Percentiles rank a stretch among this genome's conserved stretches.
These are phyloP conservation scores for Panaeolus papilionaceus DNA, from an alignment of 768 basidiomycete species.

Conservation along the genomic window DNA sequence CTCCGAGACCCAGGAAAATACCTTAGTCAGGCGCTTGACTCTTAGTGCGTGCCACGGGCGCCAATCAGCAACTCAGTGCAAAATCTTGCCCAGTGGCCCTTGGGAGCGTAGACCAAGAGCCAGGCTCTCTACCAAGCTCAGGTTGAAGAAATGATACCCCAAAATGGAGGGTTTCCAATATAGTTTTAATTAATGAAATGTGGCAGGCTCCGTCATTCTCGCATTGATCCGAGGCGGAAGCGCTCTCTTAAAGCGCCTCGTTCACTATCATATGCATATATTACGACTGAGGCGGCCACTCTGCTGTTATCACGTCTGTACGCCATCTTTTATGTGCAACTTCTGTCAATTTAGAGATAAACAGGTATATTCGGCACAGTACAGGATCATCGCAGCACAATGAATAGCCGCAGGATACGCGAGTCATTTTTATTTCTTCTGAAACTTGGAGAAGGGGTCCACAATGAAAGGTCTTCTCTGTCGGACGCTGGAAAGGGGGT, in stretches of 20 bases:
- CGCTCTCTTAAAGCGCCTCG: not conserved
- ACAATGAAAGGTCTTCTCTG: conserved; percentile 7
- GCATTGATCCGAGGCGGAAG: not conserved
- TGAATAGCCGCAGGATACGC: not conserved
- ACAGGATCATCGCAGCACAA: not conserved
- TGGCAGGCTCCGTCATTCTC: not conserved
- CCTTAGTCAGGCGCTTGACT: not conserved
- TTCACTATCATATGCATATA: not conserved
- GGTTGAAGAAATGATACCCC: no score
- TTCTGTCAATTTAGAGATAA: conserved; percentile 2
- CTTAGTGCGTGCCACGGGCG: not conserved
- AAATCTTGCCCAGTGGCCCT: not conserved
- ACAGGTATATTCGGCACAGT: not conserved
- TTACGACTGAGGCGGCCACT: conserved; percentile 9
- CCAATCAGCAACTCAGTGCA: not conserved
- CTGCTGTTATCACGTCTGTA: not conserved
- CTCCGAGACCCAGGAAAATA: not conserved
- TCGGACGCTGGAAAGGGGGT: not conserved
- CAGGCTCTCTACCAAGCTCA: not conserved
- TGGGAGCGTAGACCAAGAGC: not conserved
- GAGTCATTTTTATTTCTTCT: not conserved
- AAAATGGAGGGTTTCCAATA: not conserved
- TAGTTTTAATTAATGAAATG: not conserved
- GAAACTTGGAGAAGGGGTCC: not conserved
- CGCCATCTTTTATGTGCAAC: not conserved